A percentile compares a stretch with the other conserved stretches of the same genome.
Conservation (phyloP, 139 green algal species). For the Closterium sp. region DNA sequence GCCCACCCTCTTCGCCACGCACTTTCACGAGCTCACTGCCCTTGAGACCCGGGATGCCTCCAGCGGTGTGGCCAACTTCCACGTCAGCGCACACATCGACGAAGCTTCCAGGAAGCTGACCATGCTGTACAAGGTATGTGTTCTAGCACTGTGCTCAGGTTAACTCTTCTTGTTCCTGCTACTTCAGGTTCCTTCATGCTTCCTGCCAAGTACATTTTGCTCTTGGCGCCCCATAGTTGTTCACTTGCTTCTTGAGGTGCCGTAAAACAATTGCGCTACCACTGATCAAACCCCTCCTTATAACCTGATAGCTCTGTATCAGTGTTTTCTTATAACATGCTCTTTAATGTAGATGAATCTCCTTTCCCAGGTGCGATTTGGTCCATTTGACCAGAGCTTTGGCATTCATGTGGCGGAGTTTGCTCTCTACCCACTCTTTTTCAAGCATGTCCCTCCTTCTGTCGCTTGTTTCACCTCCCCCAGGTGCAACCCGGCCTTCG, state of each 20-base stretch:
- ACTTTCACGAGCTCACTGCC: slow-evolving; percentile 97
- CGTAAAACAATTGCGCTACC: too few species aligned
- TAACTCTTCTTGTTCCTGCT: background rate
- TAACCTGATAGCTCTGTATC: too few species aligned
- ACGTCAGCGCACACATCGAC: slow-evolving; percentile 76
- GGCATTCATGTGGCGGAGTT: too few species aligned
- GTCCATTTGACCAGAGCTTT: too few species aligned
- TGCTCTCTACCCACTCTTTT: too few species aligned
- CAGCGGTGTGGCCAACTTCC: slow-evolving; percentile 54
- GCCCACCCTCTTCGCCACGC: slow-evolving; percentile 90
- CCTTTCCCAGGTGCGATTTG: too few species aligned
- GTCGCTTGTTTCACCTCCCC: too few species aligned
- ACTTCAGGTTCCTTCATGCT: background rate
- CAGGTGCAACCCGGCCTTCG: slow-evolving; percentile 71
- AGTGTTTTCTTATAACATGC: too few species aligned
- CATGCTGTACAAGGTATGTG: slow-evolving; percentile 86
- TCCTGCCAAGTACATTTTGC: background rate
- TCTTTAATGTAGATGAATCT: too few species aligned
- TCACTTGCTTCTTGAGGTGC: too few species aligned
- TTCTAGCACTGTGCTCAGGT: background rate
- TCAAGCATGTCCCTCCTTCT: background rate
- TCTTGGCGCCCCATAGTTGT: too few species aligned
- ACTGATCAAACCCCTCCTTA: too few species aligned
- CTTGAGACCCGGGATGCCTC: slow-evolving; percentile 50
- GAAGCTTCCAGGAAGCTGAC: slow-evolving; percentile 68